Evolutionary conservation across 257 asterid genomes (phyloP), one percentile per base, ranked within the genome.

Genomic region (Solanum okadae): DNA sequence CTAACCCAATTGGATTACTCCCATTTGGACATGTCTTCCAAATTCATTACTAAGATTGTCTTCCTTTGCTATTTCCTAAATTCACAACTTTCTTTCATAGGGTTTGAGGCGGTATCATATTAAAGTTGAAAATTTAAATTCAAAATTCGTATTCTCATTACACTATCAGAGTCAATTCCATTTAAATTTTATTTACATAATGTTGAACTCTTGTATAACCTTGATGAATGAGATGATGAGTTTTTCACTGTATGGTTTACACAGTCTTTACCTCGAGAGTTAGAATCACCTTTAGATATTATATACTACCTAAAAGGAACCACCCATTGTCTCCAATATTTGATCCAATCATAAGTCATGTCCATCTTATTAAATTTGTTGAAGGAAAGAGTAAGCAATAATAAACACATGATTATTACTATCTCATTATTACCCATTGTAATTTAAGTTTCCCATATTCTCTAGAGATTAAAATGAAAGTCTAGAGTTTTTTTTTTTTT

Each of bases 161-260:
- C 14, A 27, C 0, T 67, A 25, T 25, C 2, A 25, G 20, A 67
- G 15, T 63, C 16, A 2, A 2, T 8, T 20, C 0, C n/a, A 56
- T 3, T 59, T 1, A 23, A 4, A 23, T 23, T 23, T 23, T 63
- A 23, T 2, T 63, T 63, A 10, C 7, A 2, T 1, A 6, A 52
- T 16, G 3, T 16, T 16, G 4, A 52, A 52, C 9, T 52, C 6
- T 0, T 6, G 0, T 52, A 2, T 52, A 5, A 16, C 9, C 3
- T 63, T 23, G 70, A 63, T 10, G 14, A 0, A 23, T 23, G 27
- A 8, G 1, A 61, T 61, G 14, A 61, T n/a, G 11, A 23, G 1
- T 23, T 23, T 0, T n/a, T 63, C 29, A 3, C 22, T 59, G 1
- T 22, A 59, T 10, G 25, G 1, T 59, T 8, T 61, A 22, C 0